Conservation (phyloP, 2,329 filamentous ascomycete species). For the Bertia moriformis region DNA sequence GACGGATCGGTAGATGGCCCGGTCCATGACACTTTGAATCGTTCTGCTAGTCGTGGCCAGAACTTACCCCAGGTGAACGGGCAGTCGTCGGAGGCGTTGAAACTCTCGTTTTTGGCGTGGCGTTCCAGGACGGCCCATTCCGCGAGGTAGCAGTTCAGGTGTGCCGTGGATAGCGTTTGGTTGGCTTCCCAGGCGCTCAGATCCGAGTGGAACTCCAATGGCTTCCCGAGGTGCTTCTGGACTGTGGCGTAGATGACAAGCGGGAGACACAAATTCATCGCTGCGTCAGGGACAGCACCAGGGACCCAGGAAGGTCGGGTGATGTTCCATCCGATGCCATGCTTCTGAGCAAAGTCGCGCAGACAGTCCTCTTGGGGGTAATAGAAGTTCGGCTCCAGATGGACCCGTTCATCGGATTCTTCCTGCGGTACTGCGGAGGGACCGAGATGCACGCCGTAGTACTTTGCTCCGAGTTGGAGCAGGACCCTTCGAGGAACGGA, state of each 20-base stretch:
- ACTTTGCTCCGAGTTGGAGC: conserved; percentile 35
- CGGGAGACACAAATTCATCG: conserved; percentile 31
- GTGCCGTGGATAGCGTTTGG: conserved; percentile 24
- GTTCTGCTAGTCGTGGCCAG: conserved; percentile 27
- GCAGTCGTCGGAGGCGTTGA: conserved; percentile 30
- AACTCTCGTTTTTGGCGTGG: conserved; percentile 24
- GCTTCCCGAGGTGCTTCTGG: conserved; percentile 20
- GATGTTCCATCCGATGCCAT: conserved; percentile 24
- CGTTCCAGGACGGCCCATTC: conserved; percentile 31
- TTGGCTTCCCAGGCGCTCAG: conserved; percentile 24
- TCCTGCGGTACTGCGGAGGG: conserved; percentile 23
- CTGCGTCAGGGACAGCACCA: conserved; percentile 29
- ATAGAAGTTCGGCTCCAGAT: conserved; percentile 35
- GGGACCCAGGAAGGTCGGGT: conserved; percentile 30
- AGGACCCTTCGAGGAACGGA: conserved; percentile 29
- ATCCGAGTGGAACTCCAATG: conserved; percentile 26
- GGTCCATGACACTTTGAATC: conserved; percentile 23
- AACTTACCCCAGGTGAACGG: conserved; percentile 29
- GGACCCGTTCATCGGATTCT: conserved; percentile 26
- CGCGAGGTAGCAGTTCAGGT: conserved; percentile 29
- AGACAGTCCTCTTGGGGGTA: conserved; percentile 36
- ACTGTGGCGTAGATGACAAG: conserved; percentile 33
- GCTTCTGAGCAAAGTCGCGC: conserved; percentile 17
- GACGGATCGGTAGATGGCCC: conserved; percentile 10
- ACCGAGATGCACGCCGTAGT: conserved; percentile 33